phyloP scores from a whole-genome alignment of 768 basidiomycete genomes.

The Termitomyces sp. region DNA sequence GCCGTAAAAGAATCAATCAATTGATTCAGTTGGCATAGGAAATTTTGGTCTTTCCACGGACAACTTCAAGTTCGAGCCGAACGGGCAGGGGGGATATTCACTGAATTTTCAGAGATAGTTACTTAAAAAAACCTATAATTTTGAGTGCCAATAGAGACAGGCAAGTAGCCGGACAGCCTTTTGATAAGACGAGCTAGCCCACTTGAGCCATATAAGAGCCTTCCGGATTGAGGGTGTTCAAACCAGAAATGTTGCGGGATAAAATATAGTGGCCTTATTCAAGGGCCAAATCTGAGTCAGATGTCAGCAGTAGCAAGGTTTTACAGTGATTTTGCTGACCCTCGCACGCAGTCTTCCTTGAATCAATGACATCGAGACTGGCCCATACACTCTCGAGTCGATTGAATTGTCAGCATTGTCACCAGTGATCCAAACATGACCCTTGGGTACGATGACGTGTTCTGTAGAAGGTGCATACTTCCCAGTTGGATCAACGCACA shows the following conservation, averaged over 20 bases:
- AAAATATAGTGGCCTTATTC: conserved; percentile 37
- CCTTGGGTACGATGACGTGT: conserved; percentile 77
- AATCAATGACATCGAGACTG: conserved; percentile 81
- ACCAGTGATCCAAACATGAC: conserved; percentile 88
- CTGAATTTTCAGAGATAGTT: conserved; percentile 73
- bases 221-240: conserved; percentile 12
- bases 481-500: conserved; percentile 88
- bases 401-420: conserved; percentile 83
- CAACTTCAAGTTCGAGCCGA: conserved; percentile 95
- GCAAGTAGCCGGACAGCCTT: neutral
- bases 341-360: conserved; percentile 63
- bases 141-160: neutral
- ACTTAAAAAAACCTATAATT: neutral
- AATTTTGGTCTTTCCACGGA: conserved; percentile 94
- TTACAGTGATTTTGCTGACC: conserved; percentile 38
- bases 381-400: conserved; percentile 93
- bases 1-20: neutral
- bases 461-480: conserved; percentile 59
- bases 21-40: conserved; percentile 41
- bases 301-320: conserved; percentile 4
- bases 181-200: neutral
- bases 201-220: neutral
- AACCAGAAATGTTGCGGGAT: conserved; percentile 40
- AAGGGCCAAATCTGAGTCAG: conserved; percentile 44
- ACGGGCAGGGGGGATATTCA: conserved; percentile 93